phyloP scores from a whole-genome alignment of 2,329 filamentous ascomycete genomes.

The Fusarium pseudonygamai region DNA sequence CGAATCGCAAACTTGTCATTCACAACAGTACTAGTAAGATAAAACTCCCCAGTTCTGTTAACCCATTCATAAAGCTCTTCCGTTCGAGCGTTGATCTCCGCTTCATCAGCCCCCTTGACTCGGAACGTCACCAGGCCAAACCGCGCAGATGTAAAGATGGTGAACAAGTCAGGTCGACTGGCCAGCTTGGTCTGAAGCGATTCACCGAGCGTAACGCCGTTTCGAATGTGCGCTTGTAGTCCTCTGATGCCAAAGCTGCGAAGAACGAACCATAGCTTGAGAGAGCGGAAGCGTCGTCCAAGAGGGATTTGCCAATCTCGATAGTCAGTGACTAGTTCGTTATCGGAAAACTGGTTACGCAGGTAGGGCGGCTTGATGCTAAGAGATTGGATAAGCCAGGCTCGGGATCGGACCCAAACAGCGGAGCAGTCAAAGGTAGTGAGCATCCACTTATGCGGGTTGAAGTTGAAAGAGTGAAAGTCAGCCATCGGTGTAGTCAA shows the following conservation, averaged over 20 bases:
- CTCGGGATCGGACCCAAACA: constrained; percentile 79
- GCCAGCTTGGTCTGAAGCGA: constrained; percentile 70
- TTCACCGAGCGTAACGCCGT: constrained; percentile 74
- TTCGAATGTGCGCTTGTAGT: constrained; percentile 76
- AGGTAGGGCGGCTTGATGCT: constrained; percentile 85
- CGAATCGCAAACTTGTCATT: constrained; percentile 80
- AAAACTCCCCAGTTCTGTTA: constrained; percentile 80
- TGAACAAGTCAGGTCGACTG: constrained; percentile 74
- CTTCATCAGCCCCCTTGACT: constrained; percentile 56
- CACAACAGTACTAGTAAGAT: constrained; percentile 81
- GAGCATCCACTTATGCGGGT: constrained; percentile 98
- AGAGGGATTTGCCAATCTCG: constrained; percentile 97
- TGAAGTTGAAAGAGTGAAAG: constrained; percentile 92
- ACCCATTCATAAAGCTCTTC: constrained; percentile 79
- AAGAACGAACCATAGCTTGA: constrained; percentile 97
- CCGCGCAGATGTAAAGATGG: constrained; percentile 75
- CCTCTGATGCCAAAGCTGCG: constrained; percentile 82
- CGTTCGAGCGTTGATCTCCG: constrained; percentile 73
- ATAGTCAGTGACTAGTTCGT: constrained; percentile 90
- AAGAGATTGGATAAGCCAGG: constrained; percentile 79
- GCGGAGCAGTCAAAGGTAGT: constrained; percentile 90
- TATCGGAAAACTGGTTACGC: constrained; percentile 80
- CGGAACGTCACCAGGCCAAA: constrained; percentile 85
- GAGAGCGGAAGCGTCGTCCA: constrained; percentile 83
- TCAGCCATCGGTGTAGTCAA: constrained; percentile 59